These are phyloP conservation scores for Keqinozyma sinolaborantium DNA, from an alignment of 1,139 yeast genomes.

Conservation along the genomic window DNA sequence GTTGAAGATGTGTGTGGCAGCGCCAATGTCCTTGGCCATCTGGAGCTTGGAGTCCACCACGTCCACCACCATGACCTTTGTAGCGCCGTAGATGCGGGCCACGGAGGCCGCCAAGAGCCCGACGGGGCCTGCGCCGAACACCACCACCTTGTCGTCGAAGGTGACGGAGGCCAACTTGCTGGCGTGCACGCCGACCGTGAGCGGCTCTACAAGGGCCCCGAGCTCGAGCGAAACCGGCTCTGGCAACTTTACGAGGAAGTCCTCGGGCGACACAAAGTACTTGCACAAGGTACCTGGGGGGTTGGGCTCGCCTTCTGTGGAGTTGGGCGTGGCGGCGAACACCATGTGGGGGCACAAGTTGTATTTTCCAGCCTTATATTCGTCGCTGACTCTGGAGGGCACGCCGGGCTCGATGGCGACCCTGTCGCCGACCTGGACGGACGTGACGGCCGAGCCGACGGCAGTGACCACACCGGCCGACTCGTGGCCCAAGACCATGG, in stretches of 20 bases:
- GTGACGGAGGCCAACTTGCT: constrained; percentile 62
- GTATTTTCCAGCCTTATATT: constrained; percentile 73
- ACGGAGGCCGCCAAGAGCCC: constrained; percentile 78
- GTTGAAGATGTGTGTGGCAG: constrained; percentile 60
- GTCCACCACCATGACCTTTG: constrained; percentile 64
- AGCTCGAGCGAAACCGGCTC: constrained; percentile 74
- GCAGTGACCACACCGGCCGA: constrained; percentile 69
- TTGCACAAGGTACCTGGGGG: constrained; percentile 71
- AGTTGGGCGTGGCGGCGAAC: constrained; percentile 78
- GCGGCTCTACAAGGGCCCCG: constrained; percentile 88
- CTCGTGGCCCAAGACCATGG: constrained; percentile 78
- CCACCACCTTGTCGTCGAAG: constrained; percentile 72
- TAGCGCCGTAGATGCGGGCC: constrained; percentile 81
- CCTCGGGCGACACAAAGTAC: constrained; percentile 76
- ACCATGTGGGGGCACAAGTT: constrained; percentile 82
- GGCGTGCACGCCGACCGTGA: constrained; percentile 85
- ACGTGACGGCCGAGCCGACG: constrained; percentile 55
- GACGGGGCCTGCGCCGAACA: constrained; percentile 94
- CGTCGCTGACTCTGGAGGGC: constrained; percentile 74
- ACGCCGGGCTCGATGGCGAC: constrained; percentile 79
- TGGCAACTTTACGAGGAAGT: constrained; percentile 76
- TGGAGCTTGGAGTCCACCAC: constrained; percentile 55
- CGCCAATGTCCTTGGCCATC: constrained; percentile 54
- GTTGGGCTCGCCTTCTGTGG: constrained; percentile 34
- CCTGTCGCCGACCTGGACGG: constrained; percentile 68